Evolutionary conservation across 352 stramenopile genomes (phyloP).

Genomic region (Pythium phragmiticola): DNA sequence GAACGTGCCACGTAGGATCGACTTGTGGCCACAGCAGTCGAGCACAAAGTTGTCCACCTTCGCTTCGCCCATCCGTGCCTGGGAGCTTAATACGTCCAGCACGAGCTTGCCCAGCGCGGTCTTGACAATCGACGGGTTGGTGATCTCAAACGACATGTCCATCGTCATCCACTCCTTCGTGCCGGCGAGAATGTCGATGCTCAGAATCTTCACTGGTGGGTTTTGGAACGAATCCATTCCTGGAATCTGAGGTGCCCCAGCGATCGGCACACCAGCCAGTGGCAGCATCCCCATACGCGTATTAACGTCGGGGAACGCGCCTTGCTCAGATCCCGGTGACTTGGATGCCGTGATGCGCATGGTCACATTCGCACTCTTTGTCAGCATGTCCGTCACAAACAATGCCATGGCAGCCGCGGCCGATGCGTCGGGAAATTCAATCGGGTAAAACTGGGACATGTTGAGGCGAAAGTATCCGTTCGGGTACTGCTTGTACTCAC

Average conservation of each 20-base stretch:
- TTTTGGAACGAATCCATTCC: constrained; percentile 73
- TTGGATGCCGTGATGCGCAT: constrained; percentile 45
- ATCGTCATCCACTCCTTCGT: constrained; percentile 48
- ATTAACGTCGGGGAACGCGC: constrained; percentile 61
- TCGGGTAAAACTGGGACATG: constrained; percentile 67
- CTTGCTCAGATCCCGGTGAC: constrained; percentile 9
- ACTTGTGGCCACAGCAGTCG: constrained; percentile 58
- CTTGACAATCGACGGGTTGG: constrained; percentile 69
- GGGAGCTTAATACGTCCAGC: constrained; percentile 52
- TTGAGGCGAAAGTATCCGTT: constrained; percentile 66
- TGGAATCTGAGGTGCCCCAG: constrained; percentile 46
- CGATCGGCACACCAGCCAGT: constrained; percentile 58
- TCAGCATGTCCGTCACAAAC: constrained; percentile 63
- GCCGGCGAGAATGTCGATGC: constrained; percentile 64
- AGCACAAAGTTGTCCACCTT: constrained; percentile 62
- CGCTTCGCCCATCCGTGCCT: constrained; percentile 53
- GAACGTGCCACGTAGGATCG: constrained; percentile 56
- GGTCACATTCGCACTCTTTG: constrained; percentile 53
- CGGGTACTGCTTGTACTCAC: constrained; percentile 60
- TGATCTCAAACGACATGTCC: constrained; percentile 66
- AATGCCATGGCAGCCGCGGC: constrained; percentile 46
- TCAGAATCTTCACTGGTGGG: constrained; percentile 57
- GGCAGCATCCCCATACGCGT: constrained; percentile 76
- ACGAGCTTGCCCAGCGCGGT: constrained; percentile 54
- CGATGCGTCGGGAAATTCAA: constrained; percentile 41